Base-by-base conservation (phyloP, 2,329 filamentous ascomycete species). In the Zymoseptoria crescenta region DNA sequence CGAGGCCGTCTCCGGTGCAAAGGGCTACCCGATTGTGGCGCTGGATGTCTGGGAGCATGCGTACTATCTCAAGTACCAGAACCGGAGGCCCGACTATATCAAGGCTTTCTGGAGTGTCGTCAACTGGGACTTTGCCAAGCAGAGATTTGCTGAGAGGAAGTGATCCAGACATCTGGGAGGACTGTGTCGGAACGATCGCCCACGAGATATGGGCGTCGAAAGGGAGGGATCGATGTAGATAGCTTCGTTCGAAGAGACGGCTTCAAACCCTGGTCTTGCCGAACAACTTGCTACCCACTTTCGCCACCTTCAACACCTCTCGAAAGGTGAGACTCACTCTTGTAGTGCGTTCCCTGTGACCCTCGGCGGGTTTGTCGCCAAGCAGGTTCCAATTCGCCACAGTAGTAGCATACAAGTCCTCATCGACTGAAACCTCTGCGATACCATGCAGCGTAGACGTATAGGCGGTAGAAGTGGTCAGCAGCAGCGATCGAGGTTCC, bases 41-140 rank as follows among this genome's bases (percentile, higher is more conserved):
- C 80, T 96, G 1, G 91, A 96, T 72, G 93, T 95, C 84, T 95
- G 90, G 91, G 91, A 96, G 77, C 91, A 96, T 77, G 91, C 91
- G 0, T 96, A 95, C 72, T 96, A 96, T 71, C 76, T 95, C 19
- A 89, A 90, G 83, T 92, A 91, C 67, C 78, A 87, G 59, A 91
- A 91, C 68, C 84, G 85, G 60, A 90, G 91, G 74, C 86, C 85
- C 0, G 83, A 84, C 0, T 92, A 92, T 67, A 81, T 90, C 6
- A 82, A 88, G 61, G 87, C 87, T 62, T 88, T 91, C 66, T 91
- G 87, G 88, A 84, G 84, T 35, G 83, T 91, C 30, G 84, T 91
- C 69, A 91, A 90, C 76, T 91, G 88, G 88, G 83, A 86, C 41
- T 66, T 66, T 51, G 64, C 64, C 27, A 62, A 59, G 56, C 63